Conservation (phyloP, 164 flowering plant species). For the Kalanchoe fedtschenkoi region DNA sequence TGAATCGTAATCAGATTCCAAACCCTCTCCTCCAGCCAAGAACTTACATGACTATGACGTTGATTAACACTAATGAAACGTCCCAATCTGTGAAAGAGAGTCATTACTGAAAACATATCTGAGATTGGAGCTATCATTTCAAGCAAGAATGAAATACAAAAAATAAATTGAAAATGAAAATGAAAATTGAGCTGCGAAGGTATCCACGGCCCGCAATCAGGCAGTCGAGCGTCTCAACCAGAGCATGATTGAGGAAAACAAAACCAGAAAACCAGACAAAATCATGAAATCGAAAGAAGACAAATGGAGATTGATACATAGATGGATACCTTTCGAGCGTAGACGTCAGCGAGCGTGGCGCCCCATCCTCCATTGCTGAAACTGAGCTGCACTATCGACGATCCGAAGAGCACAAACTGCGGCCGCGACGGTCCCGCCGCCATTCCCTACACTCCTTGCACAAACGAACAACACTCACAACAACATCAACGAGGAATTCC, state of each 20-base stretch:
- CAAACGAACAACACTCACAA: conserved; percentile 1
- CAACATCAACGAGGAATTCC: no score
- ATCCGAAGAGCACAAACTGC: conserved; percentile 76
- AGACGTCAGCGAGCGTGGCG: conserved; percentile 66
- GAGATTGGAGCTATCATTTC: no score
- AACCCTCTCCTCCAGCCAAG: no score
- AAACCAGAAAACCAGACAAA: background rate
- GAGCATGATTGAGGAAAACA: background rate
- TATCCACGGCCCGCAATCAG: background rate
- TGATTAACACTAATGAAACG: no score
- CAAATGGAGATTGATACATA: background rate
- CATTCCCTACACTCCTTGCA: conserved; percentile 22
- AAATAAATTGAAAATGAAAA: background rate
- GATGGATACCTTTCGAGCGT: conserved; percentile 81
- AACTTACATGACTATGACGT: no score
- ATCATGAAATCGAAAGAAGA: background rate
- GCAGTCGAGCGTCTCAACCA: background rate
- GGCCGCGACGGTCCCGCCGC: conserved; percentile 70
- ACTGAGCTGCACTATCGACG: conserved; percentile 79
- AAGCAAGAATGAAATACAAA: no score
- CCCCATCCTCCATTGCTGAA: conserved; percentile 90
- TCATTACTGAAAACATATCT: no score
- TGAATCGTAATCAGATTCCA: no score
- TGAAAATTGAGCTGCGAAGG: background rate
- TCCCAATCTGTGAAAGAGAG: no score